phyloP scores from a whole-genome alignment of 1,139 yeast species.

The Diutina neorugosa region DNA sequence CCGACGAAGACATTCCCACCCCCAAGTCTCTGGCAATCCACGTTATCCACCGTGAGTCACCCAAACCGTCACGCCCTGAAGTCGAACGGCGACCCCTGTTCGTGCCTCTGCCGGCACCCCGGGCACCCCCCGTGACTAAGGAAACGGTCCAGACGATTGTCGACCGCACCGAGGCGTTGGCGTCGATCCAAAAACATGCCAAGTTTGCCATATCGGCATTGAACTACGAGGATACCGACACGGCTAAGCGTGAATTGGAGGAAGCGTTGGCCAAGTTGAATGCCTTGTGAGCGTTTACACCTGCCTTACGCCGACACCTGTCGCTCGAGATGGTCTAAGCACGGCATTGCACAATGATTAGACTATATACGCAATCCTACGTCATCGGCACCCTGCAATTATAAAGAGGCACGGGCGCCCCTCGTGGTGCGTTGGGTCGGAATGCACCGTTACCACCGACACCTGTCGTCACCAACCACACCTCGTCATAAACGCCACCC shows the following conservation, averaged over 20 bases:
- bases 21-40: background rate
- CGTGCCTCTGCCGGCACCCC: slow-evolving; percentile 6
- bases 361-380: background rate
- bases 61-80: background rate
- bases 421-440: background rate
- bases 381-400: background rate
- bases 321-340: background rate
- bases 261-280: background rate
- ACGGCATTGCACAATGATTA: background rate
- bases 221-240: slow-evolving; percentile 75
- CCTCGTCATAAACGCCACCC: no score
- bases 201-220: slow-evolving; percentile 89
- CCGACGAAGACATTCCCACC: background rate
- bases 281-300: background rate
- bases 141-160: slow-evolving; percentile 39
- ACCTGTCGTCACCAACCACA: no score
- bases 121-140: slow-evolving; percentile 19
- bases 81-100: background rate
- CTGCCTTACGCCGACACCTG: background rate
- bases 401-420: background rate
- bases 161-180: slow-evolving; percentile 46
- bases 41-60: background rate
- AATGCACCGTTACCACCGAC: background rate
- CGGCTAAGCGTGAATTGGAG: slow-evolving; percentile 66
- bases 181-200: slow-evolving; percentile 75